phyloP scores from a whole-genome alignment of 352 stramenopile species.

The Phytophthora boehmeriae region DNA sequence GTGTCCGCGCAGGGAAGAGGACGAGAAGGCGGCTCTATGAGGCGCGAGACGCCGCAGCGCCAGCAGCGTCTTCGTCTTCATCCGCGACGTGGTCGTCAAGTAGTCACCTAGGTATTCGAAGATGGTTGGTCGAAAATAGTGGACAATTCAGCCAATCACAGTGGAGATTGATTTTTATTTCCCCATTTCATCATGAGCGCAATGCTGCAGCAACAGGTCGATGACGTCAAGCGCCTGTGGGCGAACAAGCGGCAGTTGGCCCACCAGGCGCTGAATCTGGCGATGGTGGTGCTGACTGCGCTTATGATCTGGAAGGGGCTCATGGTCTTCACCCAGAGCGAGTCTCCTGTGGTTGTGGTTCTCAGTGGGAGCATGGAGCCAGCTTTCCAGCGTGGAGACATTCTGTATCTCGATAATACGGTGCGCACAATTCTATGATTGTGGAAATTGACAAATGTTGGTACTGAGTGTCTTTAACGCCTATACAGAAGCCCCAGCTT shows the following conservation, averaged over 20 bases:
- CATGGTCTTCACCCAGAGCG: conserved; percentile 97
- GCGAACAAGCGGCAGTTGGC: conserved; percentile 97
- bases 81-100: neutral
- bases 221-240: conserved; percentile 98
- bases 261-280: conserved; percentile 98
- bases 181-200: conserved; percentile 36
- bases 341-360: conserved; percentile 99
- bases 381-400: conserved; percentile 98
- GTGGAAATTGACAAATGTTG: neutral
- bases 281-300: conserved; percentile 98
- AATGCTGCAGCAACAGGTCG: conserved; percentile 87
- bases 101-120: neutral
- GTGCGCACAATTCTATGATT: conserved; percentile 24
- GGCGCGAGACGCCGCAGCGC: conserved; percentile 7
- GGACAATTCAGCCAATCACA: no score
- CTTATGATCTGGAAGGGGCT: conserved; percentile 99
- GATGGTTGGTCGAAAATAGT: neutral
- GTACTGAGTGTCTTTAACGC: conserved; percentile 2
- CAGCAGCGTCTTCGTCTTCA: conserved; percentile 19
- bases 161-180: no score
- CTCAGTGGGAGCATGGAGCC: conserved; percentile 98
- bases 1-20: neutral
- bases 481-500: conserved; percentile 66
- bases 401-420: conserved; percentile 98
- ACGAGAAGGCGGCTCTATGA: neutral